Evolutionary conservation across 441 rosid genomes (phyloP).

Genomic region (Pelargonium australe): DNA sequence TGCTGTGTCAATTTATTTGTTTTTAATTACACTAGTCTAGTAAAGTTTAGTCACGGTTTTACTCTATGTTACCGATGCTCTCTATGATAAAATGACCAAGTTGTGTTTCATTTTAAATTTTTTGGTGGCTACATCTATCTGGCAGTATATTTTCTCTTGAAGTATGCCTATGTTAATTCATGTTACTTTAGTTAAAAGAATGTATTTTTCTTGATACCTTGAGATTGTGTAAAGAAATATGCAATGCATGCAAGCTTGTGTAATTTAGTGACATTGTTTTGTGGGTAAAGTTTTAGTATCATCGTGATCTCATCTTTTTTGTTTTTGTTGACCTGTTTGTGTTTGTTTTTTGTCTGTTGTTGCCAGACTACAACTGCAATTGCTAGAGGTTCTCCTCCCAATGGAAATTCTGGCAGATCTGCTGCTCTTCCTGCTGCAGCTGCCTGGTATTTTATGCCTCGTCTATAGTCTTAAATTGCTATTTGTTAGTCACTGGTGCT

Average conservation of each 20-base stretch:
- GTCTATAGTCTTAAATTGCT: neutral
- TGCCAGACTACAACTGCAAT: constrained; percentile 40
- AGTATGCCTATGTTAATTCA: neutral
- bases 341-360: constrained; percentile 2
- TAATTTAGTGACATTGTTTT: too few relatives aligned
- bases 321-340: neutral
- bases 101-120: neutral
- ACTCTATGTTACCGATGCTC: too few relatives aligned
- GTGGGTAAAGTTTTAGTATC: too few relatives aligned
- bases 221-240: neutral
- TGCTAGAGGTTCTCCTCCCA: constrained; percentile 65
- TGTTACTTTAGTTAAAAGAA: neutral
- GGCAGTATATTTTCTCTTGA: neutral
- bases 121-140: neutral
- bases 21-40: too few relatives aligned
- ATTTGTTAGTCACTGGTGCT: constrained; percentile 17
- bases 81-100: too few relatives aligned
- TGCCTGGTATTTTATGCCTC: constrained; percentile 52
- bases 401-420: constrained; percentile 58
- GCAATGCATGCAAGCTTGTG: neutral
- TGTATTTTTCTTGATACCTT: neutral
- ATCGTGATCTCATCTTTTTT: neutral
- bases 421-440: constrained; percentile 82
- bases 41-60: too few relatives aligned
- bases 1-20: too few relatives aligned